phyloP scores from a whole-genome alignment of 1,284 basidiomycete species.

The Ustilago loliicola region DNA sequence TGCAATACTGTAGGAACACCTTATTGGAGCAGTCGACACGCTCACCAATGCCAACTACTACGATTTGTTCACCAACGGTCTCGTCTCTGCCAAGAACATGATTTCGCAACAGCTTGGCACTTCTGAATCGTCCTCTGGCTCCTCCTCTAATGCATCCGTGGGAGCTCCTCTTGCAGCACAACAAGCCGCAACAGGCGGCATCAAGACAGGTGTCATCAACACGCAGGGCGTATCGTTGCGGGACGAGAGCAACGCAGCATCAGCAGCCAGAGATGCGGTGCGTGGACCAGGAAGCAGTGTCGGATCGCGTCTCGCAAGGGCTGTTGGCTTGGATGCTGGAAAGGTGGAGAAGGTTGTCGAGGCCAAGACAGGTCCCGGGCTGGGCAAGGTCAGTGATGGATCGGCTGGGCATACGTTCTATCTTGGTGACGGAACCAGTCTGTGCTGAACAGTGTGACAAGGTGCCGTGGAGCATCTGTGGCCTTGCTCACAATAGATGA shows the following conservation, averaged over 20 bases:
- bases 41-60: slow-evolving; percentile 51
- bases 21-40: slow-evolving; percentile 35
- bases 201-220: slow-evolving; percentile 49
- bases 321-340: slow-evolving; percentile 30
- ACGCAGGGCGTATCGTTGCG: slow-evolving; percentile 48
- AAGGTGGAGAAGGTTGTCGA: slow-evolving; percentile 45
- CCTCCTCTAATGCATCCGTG: slow-evolving; percentile 12
- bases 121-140: neutral
- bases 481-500: neutral
- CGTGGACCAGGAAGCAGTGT: slow-evolving; percentile 39
- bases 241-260: slow-evolving; percentile 15
- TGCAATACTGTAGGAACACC: slow-evolving; percentile 29
- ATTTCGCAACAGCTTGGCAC: slow-evolving; percentile 19
- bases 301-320: slow-evolving; percentile 40
- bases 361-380: slow-evolving; percentile 38
- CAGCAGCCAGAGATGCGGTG: slow-evolving; percentile 16
- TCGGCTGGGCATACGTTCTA: slow-evolving; percentile 47
- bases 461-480: neutral
- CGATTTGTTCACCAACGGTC: slow-evolving; percentile 47
- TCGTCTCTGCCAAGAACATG: slow-evolving; percentile 38
- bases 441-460: slow-evolving; percentile 22
- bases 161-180: slow-evolving; percentile 34
- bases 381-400: slow-evolving; percentile 40
- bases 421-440: slow-evolving; percentile 49
- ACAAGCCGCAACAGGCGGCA: slow-evolving; percentile 35